Conservation (phyloP, 1,284 basidiomycete species). For the Polyporus tsugae region DNA sequence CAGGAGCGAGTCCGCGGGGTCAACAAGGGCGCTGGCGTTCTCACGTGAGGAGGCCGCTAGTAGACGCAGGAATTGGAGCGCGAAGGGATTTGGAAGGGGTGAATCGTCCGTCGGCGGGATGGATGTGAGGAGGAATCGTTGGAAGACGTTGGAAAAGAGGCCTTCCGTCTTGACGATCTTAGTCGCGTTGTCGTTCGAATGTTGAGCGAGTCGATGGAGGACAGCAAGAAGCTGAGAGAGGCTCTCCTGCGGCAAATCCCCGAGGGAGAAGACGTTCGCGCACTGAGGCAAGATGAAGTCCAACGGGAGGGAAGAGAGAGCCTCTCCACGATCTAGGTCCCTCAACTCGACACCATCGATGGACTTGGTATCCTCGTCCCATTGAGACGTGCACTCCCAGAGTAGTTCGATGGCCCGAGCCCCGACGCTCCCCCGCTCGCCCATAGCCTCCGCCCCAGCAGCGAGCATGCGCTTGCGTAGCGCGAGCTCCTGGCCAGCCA, state of each 20-base stretch:
- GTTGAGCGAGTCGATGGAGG: conserved; percentile 66
- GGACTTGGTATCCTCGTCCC: conserved; percentile 54
- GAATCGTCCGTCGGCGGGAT: conserved; percentile 48
- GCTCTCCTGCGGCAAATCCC: conserved; percentile 56
- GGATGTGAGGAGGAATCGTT: conserved; percentile 63
- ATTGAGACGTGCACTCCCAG: conserved; percentile 74
- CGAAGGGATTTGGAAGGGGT: conserved; percentile 55
- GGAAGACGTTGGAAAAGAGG: conserved; percentile 62
- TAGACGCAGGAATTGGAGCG: conserved; percentile 67
- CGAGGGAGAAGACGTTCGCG: conserved; percentile 47
- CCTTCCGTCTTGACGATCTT: conserved; percentile 60
- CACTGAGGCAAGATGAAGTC: conserved; percentile 64
- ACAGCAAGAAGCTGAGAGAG: conserved; percentile 69
- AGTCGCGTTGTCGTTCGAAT: conserved; percentile 63
- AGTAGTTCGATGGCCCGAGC: conserved; percentile 72
- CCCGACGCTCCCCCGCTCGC: conserved; percentile 73
- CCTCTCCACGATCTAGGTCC: conserved; percentile 36
- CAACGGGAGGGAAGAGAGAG: conserved; percentile 56
- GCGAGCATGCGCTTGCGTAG: conserved; percentile 66
- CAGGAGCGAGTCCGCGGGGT: conserved; percentile 71
- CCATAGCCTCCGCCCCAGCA: conserved; percentile 69
- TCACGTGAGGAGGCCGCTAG: conserved; percentile 72
- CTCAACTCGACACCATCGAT: conserved; percentile 61
- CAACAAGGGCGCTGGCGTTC: conserved; percentile 68
- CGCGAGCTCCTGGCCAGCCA: conserved; percentile 56